These are phyloP conservation scores for Sporisorium scitamineum DNA, from an alignment of 1,284 basidiomycete species.

Conservation along the genomic window DNA sequence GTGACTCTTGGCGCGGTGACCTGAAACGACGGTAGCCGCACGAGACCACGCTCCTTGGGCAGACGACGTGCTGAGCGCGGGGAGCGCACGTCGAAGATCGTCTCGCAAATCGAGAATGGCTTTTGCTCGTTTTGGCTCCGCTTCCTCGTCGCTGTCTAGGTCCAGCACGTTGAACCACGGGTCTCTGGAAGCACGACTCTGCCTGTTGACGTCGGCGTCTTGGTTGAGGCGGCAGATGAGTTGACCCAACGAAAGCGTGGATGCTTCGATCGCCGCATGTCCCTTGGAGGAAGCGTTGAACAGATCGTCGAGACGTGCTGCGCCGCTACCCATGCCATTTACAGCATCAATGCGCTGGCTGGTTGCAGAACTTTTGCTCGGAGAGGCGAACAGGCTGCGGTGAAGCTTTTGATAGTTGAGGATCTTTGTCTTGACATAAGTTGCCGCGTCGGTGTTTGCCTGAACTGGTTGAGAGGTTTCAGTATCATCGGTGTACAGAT, in stretches of 20 bases:
- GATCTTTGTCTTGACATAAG: constrained; percentile 19
- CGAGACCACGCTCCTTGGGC: constrained; percentile 20
- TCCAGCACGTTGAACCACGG: not conserved
- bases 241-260: constrained; percentile 7
- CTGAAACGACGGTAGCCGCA: not conserved
- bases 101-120: constrained; percentile 17
- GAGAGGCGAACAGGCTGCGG: constrained; percentile 7
- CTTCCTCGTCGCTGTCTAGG: not conserved
- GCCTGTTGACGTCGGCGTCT: not conserved
- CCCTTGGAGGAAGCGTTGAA: not conserved
- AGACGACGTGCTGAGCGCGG: constrained; percentile 14
- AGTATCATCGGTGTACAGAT: constrained; percentile 6
- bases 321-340: no score
- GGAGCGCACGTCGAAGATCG: constrained; percentile 17
- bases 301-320: not conserved
- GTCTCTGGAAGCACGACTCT: not conserved
- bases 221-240: not conserved
- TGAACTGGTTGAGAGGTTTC: not conserved
- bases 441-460: not conserved
- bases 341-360: not conserved
- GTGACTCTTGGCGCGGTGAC: not conserved
- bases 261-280: constrained; percentile 8
- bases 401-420: constrained; percentile 13
- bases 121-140: not conserved
- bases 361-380: not conserved